Conservation (phyloP, 371 early-diverging fungal species). For the Mucor sp. region DNA sequence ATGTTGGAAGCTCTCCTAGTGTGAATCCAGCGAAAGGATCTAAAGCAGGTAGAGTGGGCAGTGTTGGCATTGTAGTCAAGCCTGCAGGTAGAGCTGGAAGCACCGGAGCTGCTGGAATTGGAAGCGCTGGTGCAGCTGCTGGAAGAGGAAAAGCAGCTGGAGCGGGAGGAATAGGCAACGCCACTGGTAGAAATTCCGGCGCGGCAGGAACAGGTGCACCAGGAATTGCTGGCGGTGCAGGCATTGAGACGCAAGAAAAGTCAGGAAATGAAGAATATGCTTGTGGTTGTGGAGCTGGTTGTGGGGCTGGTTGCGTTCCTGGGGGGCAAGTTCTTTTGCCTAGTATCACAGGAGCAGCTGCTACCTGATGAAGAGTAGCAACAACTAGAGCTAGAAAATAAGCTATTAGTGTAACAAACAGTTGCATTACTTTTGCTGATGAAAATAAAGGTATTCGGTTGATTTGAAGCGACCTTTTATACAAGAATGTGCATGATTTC, state of each 20-base stretch:
- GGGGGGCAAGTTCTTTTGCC: conserved; percentile 4
- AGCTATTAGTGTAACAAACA: not conserved
- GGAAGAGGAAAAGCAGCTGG: not conserved
- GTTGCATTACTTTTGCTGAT: not conserved
- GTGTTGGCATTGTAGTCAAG: no score
- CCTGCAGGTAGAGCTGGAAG: not conserved
- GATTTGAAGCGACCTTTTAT: not conserved
- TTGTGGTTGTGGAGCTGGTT: not conserved
- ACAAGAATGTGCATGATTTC: not conserved
- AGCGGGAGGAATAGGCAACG: not conserved
- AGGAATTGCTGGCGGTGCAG: not conserved
- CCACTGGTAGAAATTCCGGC: not conserved
- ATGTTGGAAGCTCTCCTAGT: not conserved
- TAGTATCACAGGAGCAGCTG: not conserved
- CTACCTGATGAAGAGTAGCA: not conserved
- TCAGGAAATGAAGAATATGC: not conserved
- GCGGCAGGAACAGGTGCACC: not conserved
- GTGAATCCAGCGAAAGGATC: not conserved
- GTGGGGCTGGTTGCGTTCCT: not conserved
- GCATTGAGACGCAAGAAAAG: not conserved
- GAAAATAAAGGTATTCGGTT: not conserved
- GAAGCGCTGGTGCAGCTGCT: not conserved
- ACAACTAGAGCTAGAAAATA: not conserved
- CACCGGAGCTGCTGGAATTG: not conserved
- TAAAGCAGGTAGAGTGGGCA: not conserved